Evolutionary conservation across 2,329 filamentous ascomycete species (phyloP).

Genomic region (Colletotrichum neosansevieriae): DNA sequence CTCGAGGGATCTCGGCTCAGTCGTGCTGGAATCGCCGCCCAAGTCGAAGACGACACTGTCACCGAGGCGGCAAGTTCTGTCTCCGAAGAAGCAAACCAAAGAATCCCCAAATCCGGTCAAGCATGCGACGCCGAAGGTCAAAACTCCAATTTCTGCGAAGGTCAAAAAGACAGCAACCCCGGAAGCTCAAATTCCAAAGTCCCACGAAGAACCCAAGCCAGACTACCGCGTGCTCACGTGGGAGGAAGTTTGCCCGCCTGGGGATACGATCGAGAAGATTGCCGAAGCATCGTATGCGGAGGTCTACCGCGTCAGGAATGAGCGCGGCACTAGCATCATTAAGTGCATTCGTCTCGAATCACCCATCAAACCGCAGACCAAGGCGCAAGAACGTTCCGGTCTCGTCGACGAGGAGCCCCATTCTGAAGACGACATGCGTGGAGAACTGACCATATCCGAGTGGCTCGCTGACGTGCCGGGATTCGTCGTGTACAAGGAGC

Average conservation of each 20-base stretch:
- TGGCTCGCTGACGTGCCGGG: slow-evolving; percentile 73
- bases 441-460: slow-evolving; percentile 73
- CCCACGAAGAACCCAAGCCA: slow-evolving; percentile 34
- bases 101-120: slow-evolving; percentile 12
- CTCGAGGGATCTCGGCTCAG: slow-evolving; percentile 17
- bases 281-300: slow-evolving; percentile 76
- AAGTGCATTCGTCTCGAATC: slow-evolving; percentile 72
- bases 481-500: slow-evolving; percentile 75
- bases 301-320: slow-evolving; percentile 72
- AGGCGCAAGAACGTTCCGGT: slow-evolving; percentile 64
- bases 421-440: slow-evolving; percentile 64
- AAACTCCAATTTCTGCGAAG: background rate
- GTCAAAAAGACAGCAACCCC: background rate
- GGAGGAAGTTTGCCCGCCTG: slow-evolving; percentile 67
- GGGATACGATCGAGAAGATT: slow-evolving; percentile 70
- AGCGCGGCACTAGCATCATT: slow-evolving; percentile 72
- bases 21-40: slow-evolving; percentile 20
- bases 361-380: slow-evolving; percentile 69
- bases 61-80: background rate
- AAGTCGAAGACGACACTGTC: slow-evolving; percentile 1
- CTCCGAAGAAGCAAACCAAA: slow-evolving; percentile 4
- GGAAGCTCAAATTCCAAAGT: background rate
- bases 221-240: slow-evolving; percentile 63
- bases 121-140: background rate
- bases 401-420: slow-evolving; percentile 72